Percentiles rank a stretch among this genome's conserved stretches.
Conservation (phyloP, 805 yeast genomes). For the Sugiyamaella smithiae region DNA sequence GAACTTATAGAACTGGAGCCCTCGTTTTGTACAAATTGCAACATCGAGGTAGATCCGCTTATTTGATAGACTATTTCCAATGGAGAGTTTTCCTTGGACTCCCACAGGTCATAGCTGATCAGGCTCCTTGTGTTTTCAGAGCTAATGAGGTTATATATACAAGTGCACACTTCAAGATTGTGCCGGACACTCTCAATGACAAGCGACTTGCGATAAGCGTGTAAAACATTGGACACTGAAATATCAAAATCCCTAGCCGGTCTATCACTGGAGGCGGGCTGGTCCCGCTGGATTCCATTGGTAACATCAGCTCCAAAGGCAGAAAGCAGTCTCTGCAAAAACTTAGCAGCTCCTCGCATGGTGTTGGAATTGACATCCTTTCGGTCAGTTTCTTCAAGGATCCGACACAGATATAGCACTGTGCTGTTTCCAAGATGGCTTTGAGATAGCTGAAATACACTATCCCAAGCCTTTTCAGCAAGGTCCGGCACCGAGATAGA, state of each 20-base stretch:
- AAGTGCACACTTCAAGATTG: constrained; percentile 41
- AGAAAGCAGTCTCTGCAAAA: constrained; percentile 29
- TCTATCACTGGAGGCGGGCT: background rate
- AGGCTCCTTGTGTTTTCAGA: constrained; percentile 30
- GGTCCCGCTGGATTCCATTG: background rate
- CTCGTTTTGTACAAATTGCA: background rate
- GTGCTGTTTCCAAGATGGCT: constrained; percentile 41
- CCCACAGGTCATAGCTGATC: constrained; percentile 34
- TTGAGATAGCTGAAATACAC: constrained; percentile 39
- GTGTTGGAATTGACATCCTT: constrained; percentile 30
- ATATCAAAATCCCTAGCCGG: constrained; percentile 19
- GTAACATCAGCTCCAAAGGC: constrained; percentile 5
- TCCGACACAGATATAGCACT: constrained; percentile 31
- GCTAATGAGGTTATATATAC: constrained; percentile 41
- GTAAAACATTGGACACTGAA: constrained; percentile 35
- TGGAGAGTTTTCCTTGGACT: constrained; percentile 36
- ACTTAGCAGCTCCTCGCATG: constrained; percentile 38
- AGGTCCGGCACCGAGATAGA: constrained; percentile 39
- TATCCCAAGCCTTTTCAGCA: constrained; percentile 38
- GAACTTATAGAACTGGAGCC: background rate
- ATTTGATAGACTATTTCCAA: constrained; percentile 34
- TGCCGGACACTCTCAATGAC: constrained; percentile 39
- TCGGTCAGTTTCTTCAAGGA: constrained; percentile 30
- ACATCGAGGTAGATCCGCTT: constrained; percentile 6
- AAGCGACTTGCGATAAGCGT: constrained; percentile 35